Conservation (phyloP, 352 stramenopile genomes). For the Phytophthora capsici region DNA sequence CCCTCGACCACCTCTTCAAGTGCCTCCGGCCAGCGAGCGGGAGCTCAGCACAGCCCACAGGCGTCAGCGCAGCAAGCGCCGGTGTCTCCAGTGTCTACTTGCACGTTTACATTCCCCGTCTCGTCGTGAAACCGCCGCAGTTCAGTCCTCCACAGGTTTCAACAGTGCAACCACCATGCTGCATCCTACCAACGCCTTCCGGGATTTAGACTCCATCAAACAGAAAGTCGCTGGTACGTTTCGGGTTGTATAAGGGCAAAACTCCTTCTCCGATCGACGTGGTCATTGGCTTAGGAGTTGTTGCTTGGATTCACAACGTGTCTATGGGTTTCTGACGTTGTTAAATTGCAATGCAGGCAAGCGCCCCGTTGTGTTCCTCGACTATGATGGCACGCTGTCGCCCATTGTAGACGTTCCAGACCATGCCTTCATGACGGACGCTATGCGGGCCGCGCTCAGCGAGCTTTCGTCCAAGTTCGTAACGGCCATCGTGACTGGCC, state of each 20-base stretch:
- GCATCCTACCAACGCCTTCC: slow-evolving; percentile 66
- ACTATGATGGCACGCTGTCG: slow-evolving; percentile 82
- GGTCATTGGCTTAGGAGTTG: not conserved
- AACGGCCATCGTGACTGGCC: slow-evolving; percentile 76
- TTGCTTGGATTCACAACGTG: slow-evolving; percentile 14
- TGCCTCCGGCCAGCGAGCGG: slow-evolving; percentile 27
- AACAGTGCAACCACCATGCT: slow-evolving; percentile 32
- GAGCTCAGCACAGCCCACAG: slow-evolving; percentile 39
- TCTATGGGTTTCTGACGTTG: slow-evolving; percentile 35
- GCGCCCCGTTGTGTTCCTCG: slow-evolving; percentile 71
- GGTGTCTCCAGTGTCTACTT: slow-evolving; percentile 6
- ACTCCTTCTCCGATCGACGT: not conserved
- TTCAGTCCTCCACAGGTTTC: slow-evolving; percentile 7
- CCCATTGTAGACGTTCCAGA: slow-evolving; percentile 82
- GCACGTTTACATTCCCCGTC: not conserved
- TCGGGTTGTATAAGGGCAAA: not conserved
- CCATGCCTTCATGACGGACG: slow-evolving; percentile 70
- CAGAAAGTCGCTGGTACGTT: slow-evolving; percentile 55
- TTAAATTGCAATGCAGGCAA: slow-evolving; percentile 46
- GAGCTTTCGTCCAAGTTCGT: slow-evolving; percentile 73
- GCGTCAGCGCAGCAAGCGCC: slow-evolving; percentile 30
- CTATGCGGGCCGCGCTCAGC: slow-evolving; percentile 63
- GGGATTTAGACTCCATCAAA: slow-evolving; percentile 61
- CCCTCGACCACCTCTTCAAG: slow-evolving; percentile 17
- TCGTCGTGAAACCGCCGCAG: slow-evolving; percentile 15